A percentile compares a stretch with the other conserved stretches of the same genome.
Evolutionary conservation across 2,329 filamentous ascomycete species (phyloP).

Genomic region (Camillea tinctor): DNA sequence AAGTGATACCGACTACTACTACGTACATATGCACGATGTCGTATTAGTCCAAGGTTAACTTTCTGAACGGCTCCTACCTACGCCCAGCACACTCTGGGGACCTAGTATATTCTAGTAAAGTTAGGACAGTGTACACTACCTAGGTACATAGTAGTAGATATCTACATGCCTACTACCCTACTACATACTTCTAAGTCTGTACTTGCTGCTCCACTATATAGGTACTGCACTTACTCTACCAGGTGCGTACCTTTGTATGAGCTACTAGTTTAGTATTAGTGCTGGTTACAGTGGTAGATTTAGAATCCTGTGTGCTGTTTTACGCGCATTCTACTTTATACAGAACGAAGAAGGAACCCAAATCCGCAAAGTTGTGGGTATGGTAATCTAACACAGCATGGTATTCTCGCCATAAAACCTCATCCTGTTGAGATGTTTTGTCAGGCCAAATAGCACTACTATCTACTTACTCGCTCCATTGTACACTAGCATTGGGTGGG

Average conservation of each 20-base stretch:
- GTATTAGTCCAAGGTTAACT: background rate
- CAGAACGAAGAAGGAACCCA: background rate
- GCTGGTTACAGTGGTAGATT: too few species aligned
- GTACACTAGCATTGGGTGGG: background rate
- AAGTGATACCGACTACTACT: background rate
- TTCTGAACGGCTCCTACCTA: too few species aligned
- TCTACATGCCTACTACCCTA: too few species aligned
- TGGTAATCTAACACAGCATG: background rate
- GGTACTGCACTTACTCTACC: too few species aligned
- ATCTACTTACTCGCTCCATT: background rate
- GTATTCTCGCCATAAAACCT: background rate
- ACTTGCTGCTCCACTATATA: too few species aligned
- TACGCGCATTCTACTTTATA: too few species aligned
- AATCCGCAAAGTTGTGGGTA: background rate
- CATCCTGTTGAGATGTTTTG: background rate
- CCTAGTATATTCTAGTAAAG: background rate
- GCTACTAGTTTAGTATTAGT: too few species aligned
- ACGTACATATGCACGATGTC: slow-evolving; percentile 2
- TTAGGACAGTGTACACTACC: background rate
- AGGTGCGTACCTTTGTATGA: too few species aligned
- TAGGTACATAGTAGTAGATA: background rate
- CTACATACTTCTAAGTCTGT: too few species aligned
- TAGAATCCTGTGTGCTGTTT: too few species aligned
- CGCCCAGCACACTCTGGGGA: background rate
- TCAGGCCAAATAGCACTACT: background rate